Percentiles rank a stretch among this genome's conserved stretches.
Evolutionary conservation across 768 basidiomycete genomes (phyloP).

Genomic region (Dentipellis fragilis): DNA sequence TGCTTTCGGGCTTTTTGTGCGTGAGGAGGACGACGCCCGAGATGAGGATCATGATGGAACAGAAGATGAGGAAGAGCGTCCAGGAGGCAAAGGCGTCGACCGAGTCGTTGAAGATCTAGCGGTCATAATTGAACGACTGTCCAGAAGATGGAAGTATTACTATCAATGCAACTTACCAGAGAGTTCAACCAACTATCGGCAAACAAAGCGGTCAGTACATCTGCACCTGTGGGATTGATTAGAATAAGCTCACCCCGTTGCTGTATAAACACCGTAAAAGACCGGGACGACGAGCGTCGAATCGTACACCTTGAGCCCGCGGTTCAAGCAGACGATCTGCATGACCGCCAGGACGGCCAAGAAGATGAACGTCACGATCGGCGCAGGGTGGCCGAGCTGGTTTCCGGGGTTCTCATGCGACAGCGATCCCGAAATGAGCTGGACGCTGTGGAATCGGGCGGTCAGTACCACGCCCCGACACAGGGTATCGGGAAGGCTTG

Average conservation of each 20-base stretch:
- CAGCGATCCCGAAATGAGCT: conserved; percentile 64
- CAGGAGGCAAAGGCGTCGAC: conserved; percentile 80
- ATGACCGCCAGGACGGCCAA: conserved; percentile 65
- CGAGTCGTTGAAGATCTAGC: conserved; percentile 71
- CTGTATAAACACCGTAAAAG: conserved; percentile 90
- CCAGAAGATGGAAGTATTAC: not conserved
- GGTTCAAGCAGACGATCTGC: conserved; percentile 89
- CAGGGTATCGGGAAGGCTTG: not conserved
- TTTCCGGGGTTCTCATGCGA: conserved; percentile 79
- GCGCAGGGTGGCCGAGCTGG: conserved; percentile 74
- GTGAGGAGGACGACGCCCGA: conserved; percentile 90
- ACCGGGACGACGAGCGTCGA: conserved; percentile 88
- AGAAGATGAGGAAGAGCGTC: conserved; percentile 81
- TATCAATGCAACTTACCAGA: conserved; percentile 20
- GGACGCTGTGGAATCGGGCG: conserved; percentile 43
- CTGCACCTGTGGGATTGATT: not conserved
- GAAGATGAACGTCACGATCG: conserved; percentile 58
- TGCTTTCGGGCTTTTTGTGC: conserved; percentile 73
- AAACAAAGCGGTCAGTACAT: not conserved
- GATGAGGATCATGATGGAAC: conserved; percentile 80
- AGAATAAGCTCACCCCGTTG: conserved; percentile 45
- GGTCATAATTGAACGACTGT: not conserved
- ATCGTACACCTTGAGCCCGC: conserved; percentile 83
- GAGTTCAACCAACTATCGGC: conserved; percentile 47
- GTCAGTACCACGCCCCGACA: not conserved